Conservation (phyloP, 2,329 filamentous ascomycete species). For the Fusarium scirpi region DNA sequence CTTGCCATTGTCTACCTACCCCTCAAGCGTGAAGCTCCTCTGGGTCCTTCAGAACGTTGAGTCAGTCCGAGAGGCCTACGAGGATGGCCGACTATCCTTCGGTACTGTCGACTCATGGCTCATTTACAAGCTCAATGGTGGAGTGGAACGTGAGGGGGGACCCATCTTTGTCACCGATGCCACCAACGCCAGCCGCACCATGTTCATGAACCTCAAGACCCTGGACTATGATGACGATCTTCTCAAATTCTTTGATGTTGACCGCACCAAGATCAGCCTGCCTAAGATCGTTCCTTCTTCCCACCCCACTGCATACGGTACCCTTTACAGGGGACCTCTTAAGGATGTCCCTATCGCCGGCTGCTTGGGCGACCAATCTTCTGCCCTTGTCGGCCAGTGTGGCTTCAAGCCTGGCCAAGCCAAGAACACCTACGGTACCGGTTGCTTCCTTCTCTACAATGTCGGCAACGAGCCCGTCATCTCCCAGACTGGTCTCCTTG, state of each 20-base stretch:
- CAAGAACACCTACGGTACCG: constrained; percentile 93
- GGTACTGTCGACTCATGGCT: constrained; percentile 93
- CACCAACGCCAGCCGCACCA: constrained; percentile 89
- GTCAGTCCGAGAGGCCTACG: constrained; percentile 78
- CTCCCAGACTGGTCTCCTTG: constrained; percentile 83
- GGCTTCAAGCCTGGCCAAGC: constrained; percentile 85
- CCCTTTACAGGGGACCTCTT: constrained; percentile 72
- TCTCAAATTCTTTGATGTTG: constrained; percentile 82
- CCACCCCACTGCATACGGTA: constrained; percentile 78
- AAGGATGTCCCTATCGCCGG: constrained; percentile 81
- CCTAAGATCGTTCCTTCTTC: constrained; percentile 89
- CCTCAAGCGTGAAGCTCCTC: constrained; percentile 84
- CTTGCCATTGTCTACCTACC: constrained; percentile 88
- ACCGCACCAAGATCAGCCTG: constrained; percentile 74
- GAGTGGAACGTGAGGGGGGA: constrained; percentile 64
- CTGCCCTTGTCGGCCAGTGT: constrained; percentile 86
- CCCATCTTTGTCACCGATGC: constrained; percentile 84
- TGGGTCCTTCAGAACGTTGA: constrained; percentile 83
- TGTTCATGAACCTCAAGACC: constrained; percentile 92
- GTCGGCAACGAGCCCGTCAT: constrained; percentile 87
- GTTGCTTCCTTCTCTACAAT: constrained; percentile 91
- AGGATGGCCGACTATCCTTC: constrained; percentile 80
- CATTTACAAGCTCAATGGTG: constrained; percentile 85
- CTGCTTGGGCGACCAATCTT: constrained; percentile 87
- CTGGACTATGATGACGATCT: constrained; percentile 83